Conservation (phyloP, 768 basidiomycete genomes). For the Chalciporus sphaerocephalus region DNA sequence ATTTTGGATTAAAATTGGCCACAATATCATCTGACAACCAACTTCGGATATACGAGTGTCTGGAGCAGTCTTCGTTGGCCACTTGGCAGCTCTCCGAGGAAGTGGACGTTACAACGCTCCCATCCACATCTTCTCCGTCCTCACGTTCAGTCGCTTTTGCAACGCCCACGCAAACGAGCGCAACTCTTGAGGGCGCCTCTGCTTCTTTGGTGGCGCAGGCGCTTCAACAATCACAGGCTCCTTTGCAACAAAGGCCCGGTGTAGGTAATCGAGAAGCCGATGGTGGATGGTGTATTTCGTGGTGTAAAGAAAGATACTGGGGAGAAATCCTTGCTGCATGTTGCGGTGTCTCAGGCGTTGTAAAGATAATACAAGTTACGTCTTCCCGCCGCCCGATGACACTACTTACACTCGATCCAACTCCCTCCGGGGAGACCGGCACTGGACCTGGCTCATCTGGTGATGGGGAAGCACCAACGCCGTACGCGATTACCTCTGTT, state of each 20-base stretch:
- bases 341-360: slow-evolving; percentile 62
- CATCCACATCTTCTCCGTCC: slow-evolving; percentile 38
- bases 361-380: slow-evolving; percentile 82
- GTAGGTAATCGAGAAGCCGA: slow-evolving; percentile 73
- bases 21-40: slow-evolving; percentile 84
- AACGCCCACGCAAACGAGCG: slow-evolving; percentile 65
- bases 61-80: slow-evolving; percentile 66
- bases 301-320: slow-evolving; percentile 97
- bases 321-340: slow-evolving; percentile 83
- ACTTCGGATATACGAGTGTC: slow-evolving; percentile 86
- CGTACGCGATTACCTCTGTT: slow-evolving; percentile 73
- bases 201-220: slow-evolving; percentile 63
- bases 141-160: slow-evolving; percentile 57
- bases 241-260: slow-evolving; percentile 37
- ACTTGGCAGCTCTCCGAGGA: slow-evolving; percentile 76
- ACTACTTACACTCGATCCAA: slow-evolving; percentile 51
- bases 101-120: slow-evolving; percentile 63
- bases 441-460: slow-evolving; percentile 17
- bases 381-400: slow-evolving; percentile 62
- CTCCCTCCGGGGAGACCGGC: slow-evolving; percentile 33
- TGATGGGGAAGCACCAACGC: slow-evolving; percentile 37
- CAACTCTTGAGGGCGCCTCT: slow-evolving; percentile 50
- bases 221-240: slow-evolving; percentile 47
- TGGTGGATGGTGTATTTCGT: slow-evolving; percentile 89
- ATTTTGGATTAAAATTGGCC: slow-evolving; percentile 87